phyloP scores from a whole-genome alignment of 2,329 filamentous ascomycete species.

The Microdochium trichocladiopsis region DNA sequence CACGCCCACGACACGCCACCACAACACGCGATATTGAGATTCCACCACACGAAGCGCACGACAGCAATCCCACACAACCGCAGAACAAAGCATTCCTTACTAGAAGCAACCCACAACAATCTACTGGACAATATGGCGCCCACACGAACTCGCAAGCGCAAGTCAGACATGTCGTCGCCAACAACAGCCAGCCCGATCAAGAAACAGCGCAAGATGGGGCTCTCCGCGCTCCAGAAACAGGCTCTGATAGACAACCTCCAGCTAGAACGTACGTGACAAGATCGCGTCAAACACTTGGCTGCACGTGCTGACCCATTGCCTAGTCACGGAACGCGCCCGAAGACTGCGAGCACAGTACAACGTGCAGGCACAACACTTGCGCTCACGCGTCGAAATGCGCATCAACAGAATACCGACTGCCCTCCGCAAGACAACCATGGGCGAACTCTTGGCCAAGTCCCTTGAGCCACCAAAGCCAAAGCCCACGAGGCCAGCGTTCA shows the following conservation, averaged over 20 bases:
- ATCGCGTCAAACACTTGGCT: neutral
- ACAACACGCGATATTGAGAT: neutral
- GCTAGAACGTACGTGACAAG: slow-evolving; percentile 62
- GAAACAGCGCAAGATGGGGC: slow-evolving; percentile 47
- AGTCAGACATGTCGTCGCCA: slow-evolving; percentile 29
- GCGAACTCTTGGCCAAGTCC: slow-evolving; percentile 59
- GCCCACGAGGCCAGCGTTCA: slow-evolving; percentile 14
- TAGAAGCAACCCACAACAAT: neutral
- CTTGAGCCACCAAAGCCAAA: slow-evolving; percentile 32
- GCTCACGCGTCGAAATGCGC: slow-evolving; percentile 83
- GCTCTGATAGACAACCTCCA: slow-evolving; percentile 84
- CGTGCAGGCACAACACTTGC: slow-evolving; percentile 77
- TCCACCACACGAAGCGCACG: neutral
- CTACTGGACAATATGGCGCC: slow-evolving; percentile 35
- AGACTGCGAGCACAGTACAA: slow-evolving; percentile 85
- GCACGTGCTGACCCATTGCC: slow-evolving; percentile 5
- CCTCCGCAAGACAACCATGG: slow-evolving; percentile 74
- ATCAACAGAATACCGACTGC: slow-evolving; percentile 83
- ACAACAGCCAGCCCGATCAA: slow-evolving; percentile 52
- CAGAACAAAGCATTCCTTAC: neutral
- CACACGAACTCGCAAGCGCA: slow-evolving; percentile 36
- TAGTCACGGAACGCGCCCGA: slow-evolving; percentile 42
- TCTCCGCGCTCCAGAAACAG: slow-evolving; percentile 72
- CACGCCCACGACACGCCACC: slow-evolving; percentile 6
- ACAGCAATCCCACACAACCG: neutral